These are phyloP conservation scores for Colletotrichum eremochloae DNA, from an alignment of 2,329 filamentous ascomycete species.

Conservation along the genomic window DNA sequence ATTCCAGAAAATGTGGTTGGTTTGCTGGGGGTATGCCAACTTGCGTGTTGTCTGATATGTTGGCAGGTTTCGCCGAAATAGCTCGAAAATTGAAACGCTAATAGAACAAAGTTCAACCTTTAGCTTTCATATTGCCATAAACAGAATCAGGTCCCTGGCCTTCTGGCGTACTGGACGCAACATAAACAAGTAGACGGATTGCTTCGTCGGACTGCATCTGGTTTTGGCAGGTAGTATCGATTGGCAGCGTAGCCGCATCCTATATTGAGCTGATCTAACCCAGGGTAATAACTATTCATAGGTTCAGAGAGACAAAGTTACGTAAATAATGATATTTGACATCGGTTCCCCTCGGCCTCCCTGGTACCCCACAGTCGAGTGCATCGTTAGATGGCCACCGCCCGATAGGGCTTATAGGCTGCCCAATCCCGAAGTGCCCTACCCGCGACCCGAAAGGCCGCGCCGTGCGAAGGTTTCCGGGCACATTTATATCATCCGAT, in stretches of 20 bases:
- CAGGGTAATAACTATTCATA: neutral
- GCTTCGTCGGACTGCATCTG: conserved; percentile 51
- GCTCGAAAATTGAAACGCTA: neutral
- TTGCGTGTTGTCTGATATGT: neutral
- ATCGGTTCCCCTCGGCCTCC: neutral
- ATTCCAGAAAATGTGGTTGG: neutral
- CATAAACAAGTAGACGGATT: conserved; percentile 45
- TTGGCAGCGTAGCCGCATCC: neutral
- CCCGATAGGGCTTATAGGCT: too few relatives aligned
- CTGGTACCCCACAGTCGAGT: neutral
- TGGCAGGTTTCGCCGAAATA: conserved; percentile 5
- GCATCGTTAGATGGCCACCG: neutral
- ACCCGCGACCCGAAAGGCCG: conserved; percentile 19
- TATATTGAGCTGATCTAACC: neutral
- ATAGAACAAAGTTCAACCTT: neutral
- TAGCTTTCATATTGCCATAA: neutral
- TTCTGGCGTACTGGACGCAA: conserved; percentile 11
- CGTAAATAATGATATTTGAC: neutral
- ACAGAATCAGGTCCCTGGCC: neutral
- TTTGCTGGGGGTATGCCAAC: neutral
- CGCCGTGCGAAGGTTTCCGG: neutral
- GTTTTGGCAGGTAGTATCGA: conserved; percentile 47
- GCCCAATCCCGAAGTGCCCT: conserved; percentile 17
- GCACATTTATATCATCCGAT: conserved; percentile 4
- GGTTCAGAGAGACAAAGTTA: neutral